Evolutionary conservation across 2,329 filamentous ascomycete genomes (phyloP).

Genomic region (Decorospora gaudefroyi): DNA sequence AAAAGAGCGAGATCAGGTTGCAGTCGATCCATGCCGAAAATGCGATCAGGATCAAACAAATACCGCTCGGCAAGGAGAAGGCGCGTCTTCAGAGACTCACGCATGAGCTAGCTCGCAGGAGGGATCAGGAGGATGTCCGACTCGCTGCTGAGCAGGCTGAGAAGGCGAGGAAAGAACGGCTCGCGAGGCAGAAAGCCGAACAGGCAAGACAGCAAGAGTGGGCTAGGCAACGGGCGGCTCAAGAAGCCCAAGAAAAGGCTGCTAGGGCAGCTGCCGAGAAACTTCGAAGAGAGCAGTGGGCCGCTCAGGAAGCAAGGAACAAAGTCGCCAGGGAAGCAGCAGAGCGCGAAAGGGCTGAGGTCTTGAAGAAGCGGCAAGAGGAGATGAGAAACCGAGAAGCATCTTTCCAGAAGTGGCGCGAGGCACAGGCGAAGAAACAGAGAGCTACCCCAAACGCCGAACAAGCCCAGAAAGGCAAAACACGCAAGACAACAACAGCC

Average conservation of each 20-base stretch:
- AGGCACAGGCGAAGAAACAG: background rate
- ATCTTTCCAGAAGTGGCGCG: background rate
- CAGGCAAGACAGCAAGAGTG: background rate
- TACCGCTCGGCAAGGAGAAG: background rate
- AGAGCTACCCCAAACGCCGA: background rate
- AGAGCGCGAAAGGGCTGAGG: background rate
- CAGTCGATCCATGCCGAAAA: background rate
- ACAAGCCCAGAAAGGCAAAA: background rate
- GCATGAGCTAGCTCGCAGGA: background rate
- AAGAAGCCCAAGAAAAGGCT: background rate
- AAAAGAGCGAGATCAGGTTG: constrained; percentile 3
- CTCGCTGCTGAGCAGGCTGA: background rate
- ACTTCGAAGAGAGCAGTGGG: background rate
- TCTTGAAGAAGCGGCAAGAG: too few species aligned
- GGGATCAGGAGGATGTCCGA: background rate
- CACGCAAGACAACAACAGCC: background rate
- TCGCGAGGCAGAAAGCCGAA: background rate
- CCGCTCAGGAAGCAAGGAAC: too few species aligned
- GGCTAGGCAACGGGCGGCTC: constrained; percentile 1
- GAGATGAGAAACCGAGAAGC: background rate
- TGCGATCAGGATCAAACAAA: background rate
- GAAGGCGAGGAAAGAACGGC: background rate
- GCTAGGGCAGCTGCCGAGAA: constrained; percentile 1
- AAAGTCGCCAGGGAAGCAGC: background rate
- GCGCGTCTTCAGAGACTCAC: background rate